Conservation (phyloP, 2,329 filamentous ascomycete genomes). For the Ophiostoma novo-ulmi region DNA sequence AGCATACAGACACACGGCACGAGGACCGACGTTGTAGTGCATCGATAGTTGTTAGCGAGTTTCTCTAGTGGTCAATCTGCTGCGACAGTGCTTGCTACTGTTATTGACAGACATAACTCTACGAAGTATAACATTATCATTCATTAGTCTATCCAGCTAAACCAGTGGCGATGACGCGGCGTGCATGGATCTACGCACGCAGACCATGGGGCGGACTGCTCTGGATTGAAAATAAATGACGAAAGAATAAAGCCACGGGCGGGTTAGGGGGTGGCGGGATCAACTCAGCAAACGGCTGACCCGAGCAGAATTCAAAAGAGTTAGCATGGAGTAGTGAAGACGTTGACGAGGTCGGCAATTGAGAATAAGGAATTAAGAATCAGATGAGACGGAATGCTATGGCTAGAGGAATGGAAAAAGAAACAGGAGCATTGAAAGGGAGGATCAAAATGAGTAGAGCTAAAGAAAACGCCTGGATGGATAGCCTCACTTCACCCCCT, state of each 20-base stretch:
- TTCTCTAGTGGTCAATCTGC: neutral
- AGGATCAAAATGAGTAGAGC: neutral
- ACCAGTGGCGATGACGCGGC: conserved; percentile 3
- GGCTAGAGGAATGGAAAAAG: neutral
- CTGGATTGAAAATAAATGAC: neutral
- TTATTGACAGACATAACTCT: too few relatives aligned
- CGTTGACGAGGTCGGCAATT: neutral
- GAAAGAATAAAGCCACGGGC: neutral
- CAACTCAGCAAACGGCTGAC: neutral
- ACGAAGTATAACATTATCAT: too few relatives aligned
- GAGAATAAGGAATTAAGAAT: neutral
- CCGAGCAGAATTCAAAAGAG: neutral
- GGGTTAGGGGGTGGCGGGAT: neutral
- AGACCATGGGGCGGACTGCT: neutral
- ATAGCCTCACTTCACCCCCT: too few relatives aligned
- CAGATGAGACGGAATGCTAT: neutral
- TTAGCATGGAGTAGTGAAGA: neutral
- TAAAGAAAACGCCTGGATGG: too few relatives aligned
- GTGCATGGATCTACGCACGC: conserved; percentile 3
- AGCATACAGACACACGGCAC: neutral
- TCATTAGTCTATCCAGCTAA: neutral
- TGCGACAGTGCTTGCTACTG: neutral
- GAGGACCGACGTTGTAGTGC: neutral
- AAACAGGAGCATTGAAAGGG: too few relatives aligned
- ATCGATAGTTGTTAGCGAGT: neutral